A percentile compares a stretch with the other conserved stretches of the same genome.
phyloP scores from a whole-genome alignment of 108 stramenopile genomes.

The Nitzschia palea region DNA sequence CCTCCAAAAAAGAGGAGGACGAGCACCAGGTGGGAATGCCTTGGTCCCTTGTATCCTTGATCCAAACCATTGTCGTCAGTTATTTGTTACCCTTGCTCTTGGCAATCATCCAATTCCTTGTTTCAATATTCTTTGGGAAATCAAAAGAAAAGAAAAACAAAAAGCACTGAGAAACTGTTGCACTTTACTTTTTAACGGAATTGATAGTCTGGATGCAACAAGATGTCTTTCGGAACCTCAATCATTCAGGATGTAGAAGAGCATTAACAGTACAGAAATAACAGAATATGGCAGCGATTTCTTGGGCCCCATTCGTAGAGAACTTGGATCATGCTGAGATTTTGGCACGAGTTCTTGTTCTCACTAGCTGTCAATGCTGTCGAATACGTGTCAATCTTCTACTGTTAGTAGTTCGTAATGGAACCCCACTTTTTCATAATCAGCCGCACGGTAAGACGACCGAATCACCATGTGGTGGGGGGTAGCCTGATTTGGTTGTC shows the following conservation, averaged over 20 bases:
- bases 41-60: background rate
- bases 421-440: too few relatives aligned
- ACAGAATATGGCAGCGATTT: background rate
- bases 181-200: too few relatives aligned
- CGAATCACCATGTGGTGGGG: too few relatives aligned
- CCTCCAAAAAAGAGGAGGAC: background rate
- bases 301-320: background rate
- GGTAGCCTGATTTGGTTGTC: too few relatives aligned
- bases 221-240: too few relatives aligned
- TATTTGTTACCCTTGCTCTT: slow-evolving; percentile 18
- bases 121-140: slow-evolving; percentile 6
- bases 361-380: too few relatives aligned
- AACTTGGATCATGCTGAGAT: too few relatives aligned
- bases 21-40: background rate
- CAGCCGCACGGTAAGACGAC: too few relatives aligned
- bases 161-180: slow-evolving; percentile 2
- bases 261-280: background rate
- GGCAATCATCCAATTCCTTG: slow-evolving; percentile 22
- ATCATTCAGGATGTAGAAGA: background rate
- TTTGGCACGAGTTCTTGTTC: too few relatives aligned
- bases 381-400: too few relatives aligned
- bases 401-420: too few relatives aligned
- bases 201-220: too few relatives aligned
- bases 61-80: background rate
- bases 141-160: slow-evolving; percentile 13